A percentile compares a stretch with the other conserved stretches of the same genome.
These are phyloP conservation scores for Coemansia sp. DNA, from an alignment of 192 early-diverging fungal genomes.

Conservation along the genomic window DNA sequence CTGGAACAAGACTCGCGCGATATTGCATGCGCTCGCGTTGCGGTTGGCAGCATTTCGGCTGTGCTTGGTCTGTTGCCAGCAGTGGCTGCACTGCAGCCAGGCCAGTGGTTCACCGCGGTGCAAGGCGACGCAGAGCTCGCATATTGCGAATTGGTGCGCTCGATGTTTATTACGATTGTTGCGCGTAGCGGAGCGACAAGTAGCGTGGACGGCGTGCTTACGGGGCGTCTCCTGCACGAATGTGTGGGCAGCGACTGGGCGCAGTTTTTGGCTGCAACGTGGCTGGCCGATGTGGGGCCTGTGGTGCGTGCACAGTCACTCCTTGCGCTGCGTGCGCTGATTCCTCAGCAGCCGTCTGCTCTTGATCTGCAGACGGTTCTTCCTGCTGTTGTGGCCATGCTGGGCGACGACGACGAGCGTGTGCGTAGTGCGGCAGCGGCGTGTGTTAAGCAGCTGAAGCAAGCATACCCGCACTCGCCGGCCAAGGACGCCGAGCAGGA, in stretches of 20 bases:
- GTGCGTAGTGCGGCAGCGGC: conserved; percentile 65
- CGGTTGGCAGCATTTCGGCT: conserved; percentile 18
- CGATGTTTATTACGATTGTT: conserved; percentile 11
- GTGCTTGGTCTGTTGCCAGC: conserved; percentile 14
- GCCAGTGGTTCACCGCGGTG: conserved; percentile 23
- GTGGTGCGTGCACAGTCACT: conserved; percentile 37
- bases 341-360: conserved; percentile 16
- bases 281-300: conserved; percentile 8
- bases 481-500: conserved; percentile 10
- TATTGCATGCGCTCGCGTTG: conserved; percentile 1
- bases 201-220: conserved; percentile 24
- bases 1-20: background rate
- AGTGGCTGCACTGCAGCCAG: conserved; percentile 9
- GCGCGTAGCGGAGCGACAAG: conserved; percentile 14
- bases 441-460: conserved; percentile 60
- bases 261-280: conserved; percentile 42
- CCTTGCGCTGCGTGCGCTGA: conserved; percentile 58
- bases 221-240: conserved; percentile 26
- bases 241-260: conserved; percentile 43
- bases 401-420: conserved; percentile 55
- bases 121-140: conserved; percentile 1
- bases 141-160: conserved; percentile 23
- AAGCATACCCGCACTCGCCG: conserved; percentile 17
- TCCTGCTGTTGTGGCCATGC: conserved; percentile 68
- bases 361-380: conserved; percentile 67